Percentiles rank a stretch among this genome's conserved stretches.
Evolutionary conservation across 331 rosid species (phyloP).

Genomic region (Quercus lobata): DNA sequence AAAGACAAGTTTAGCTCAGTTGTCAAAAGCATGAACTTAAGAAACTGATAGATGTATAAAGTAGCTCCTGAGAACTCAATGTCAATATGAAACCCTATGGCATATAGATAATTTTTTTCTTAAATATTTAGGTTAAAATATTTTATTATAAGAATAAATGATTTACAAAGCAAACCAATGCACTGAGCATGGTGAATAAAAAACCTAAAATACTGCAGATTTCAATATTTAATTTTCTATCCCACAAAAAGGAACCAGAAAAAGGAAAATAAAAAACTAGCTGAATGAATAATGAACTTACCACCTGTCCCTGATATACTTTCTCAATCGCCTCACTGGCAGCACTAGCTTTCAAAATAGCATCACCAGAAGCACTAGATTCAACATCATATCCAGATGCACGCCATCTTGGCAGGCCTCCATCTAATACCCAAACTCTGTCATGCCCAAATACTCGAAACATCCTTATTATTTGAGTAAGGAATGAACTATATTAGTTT

Average conservation of each 20-base stretch:
- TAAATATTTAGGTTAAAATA: not conserved
- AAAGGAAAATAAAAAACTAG: not conserved
- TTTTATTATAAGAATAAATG: not conserved
- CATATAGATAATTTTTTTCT: not conserved
- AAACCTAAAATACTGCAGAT: not conserved
- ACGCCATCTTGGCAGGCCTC: constrained; percentile 98
- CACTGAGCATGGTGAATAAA: not conserved
- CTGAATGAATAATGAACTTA: constrained; percentile 37
- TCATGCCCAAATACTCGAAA: constrained; percentile 96
- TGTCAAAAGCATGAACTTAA: not conserved
- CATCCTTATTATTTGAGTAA: constrained; percentile 62
- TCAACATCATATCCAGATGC: constrained; percentile 95
- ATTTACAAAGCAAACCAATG: not conserved
- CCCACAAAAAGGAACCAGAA: not conserved
- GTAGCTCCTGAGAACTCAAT: not conserved
- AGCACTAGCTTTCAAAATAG: constrained; percentile 96
- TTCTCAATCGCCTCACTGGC: constrained; percentile 96
- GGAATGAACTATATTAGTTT: constrained; percentile 15
- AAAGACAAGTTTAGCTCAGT: not conserved
- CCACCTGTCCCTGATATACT: constrained; percentile 74
- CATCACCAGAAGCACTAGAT: constrained; percentile 97
- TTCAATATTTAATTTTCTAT: not conserved
- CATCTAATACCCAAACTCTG: constrained; percentile 95
- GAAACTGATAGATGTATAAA: not conserved
- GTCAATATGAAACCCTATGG: not conserved